These are phyloP conservation scores for Pyrenophora seminiperda DNA, from an alignment of 2,329 filamentous ascomycete genomes.

Conservation along the genomic window DNA sequence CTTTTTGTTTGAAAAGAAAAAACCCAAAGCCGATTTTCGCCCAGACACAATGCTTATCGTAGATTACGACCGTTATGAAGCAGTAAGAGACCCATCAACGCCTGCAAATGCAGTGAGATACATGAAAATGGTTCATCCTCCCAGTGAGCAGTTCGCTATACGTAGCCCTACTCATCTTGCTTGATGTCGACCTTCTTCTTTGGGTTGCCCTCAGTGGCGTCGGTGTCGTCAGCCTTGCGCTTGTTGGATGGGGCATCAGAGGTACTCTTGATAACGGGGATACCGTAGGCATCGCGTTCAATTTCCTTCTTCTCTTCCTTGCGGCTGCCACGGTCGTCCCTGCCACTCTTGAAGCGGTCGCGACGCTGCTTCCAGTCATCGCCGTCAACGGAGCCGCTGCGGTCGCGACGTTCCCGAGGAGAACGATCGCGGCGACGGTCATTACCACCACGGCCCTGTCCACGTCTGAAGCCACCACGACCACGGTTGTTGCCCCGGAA, in stretches of 20 bases:
- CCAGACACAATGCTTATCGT: background rate
- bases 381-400: slow-evolving; percentile 30
- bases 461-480: slow-evolving; percentile 39
- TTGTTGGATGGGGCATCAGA: slow-evolving; percentile 33
- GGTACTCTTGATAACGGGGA: slow-evolving; percentile 35
- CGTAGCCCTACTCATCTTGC: slow-evolving; percentile 33
- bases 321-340: slow-evolving; percentile 28
- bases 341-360: slow-evolving; percentile 44
- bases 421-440: slow-evolving; percentile 35
- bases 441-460: slow-evolving; percentile 25
- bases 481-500: slow-evolving; percentile 33
- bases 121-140: background rate
- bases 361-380: slow-evolving; percentile 39
- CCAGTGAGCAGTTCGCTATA: background rate
- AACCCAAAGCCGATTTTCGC: background rate
- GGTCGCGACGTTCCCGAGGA: slow-evolving; percentile 31
- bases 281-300: slow-evolving; percentile 33
- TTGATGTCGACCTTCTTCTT: slow-evolving; percentile 47
- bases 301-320: slow-evolving; percentile 32
- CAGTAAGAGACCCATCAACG: slow-evolving; percentile 6
- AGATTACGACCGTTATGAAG: background rate
- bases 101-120: slow-evolving; percentile 1
- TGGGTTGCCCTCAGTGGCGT: slow-evolving; percentile 20
- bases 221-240: slow-evolving; percentile 41
- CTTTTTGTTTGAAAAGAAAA: slow-evolving; percentile 14